Evolutionary conservation across 2,329 filamentous ascomycete genomes (phyloP).

Genomic region (Fusarium miscanthi): DNA sequence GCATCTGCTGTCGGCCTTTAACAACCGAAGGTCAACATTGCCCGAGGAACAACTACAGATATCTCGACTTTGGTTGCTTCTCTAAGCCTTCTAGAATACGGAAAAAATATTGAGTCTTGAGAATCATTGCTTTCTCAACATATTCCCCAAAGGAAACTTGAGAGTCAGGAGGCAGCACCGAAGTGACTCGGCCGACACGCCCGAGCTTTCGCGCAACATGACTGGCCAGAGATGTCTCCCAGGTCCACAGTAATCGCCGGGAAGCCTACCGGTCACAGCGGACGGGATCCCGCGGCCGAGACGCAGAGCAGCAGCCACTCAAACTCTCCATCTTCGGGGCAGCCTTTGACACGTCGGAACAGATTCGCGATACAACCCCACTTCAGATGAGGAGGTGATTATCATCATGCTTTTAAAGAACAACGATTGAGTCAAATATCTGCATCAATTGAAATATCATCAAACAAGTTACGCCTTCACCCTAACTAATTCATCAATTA

Average conservation of each 20-base stretch:
- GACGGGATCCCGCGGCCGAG: constrained; percentile 5
- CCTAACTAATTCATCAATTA: background rate
- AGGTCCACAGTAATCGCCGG: background rate
- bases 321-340: constrained; percentile 1
- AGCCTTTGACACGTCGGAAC: constrained; percentile 13
- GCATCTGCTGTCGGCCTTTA: too few species aligned
- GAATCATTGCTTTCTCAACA: background rate
- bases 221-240: background rate
- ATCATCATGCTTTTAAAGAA: constrained; percentile 22
- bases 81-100: background rate
- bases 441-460: background rate
- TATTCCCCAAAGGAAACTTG: accelerated
- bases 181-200: background rate
- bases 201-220: background rate
- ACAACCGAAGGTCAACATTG: background rate
- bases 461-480: background rate
- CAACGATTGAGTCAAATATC: background rate
- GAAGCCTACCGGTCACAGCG: background rate
- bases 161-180: background rate
- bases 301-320: background rate
- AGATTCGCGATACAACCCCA: constrained; percentile 30
- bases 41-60: background rate
- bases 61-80: background rate
- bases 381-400: constrained; percentile 27
- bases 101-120: background rate